A percentile compares a stretch with the other conserved stretches of the same genome.
Conservation (phyloP, 495 filamentous ascomycete species). For the Trichoderma asperelloides region DNA sequence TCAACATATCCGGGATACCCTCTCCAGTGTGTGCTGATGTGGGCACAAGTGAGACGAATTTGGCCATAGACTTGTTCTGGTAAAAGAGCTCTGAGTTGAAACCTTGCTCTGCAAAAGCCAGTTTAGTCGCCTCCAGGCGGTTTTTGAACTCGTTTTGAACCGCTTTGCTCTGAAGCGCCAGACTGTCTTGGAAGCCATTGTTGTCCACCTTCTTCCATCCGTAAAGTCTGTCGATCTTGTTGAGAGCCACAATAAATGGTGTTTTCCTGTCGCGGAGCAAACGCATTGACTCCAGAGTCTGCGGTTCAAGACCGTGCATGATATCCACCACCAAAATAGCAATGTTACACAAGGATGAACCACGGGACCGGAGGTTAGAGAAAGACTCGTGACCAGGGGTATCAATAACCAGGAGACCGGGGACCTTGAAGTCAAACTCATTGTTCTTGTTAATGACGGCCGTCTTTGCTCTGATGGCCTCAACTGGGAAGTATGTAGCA, state of each 20-base stretch:
- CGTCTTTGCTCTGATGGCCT: constrained; percentile 86
- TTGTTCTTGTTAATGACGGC: constrained; percentile 84
- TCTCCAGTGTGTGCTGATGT: constrained; percentile 97
- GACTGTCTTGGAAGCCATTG: constrained; percentile 92
- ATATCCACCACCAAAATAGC: constrained; percentile 99
- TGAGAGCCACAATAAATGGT: constrained; percentile 96
- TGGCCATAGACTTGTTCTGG: constrained; percentile 95
- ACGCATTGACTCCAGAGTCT: constrained; percentile 95
- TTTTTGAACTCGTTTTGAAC: constrained; percentile 93
- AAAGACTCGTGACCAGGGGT: constrained; percentile 99
- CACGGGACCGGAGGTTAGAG: constrained; percentile 91
- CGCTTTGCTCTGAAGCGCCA: constrained; percentile 82
- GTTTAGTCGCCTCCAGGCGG: constrained; percentile 81
- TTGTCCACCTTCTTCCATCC: constrained; percentile 97
- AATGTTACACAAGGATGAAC: constrained; percentile 97
- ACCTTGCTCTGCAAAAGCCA: constrained; percentile 89
- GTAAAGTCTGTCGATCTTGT: constrained; percentile 99
- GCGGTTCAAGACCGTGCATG: constrained; percentile 98
- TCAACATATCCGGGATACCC: constrained; percentile 98
- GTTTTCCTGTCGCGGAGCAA: constrained; percentile 89
- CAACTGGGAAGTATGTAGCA: constrained; percentile 98
- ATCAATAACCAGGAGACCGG: constrained; percentile 94
- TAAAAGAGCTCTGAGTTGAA: constrained; percentile 97
- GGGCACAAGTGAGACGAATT: constrained; percentile 86
- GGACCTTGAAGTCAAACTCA: constrained; percentile 93